A percentile compares a stretch with the other conserved stretches of the same genome.
phyloP scores from a whole-genome alignment of 2,329 filamentous ascomycete genomes.

The Apiospora arundinis region DNA sequence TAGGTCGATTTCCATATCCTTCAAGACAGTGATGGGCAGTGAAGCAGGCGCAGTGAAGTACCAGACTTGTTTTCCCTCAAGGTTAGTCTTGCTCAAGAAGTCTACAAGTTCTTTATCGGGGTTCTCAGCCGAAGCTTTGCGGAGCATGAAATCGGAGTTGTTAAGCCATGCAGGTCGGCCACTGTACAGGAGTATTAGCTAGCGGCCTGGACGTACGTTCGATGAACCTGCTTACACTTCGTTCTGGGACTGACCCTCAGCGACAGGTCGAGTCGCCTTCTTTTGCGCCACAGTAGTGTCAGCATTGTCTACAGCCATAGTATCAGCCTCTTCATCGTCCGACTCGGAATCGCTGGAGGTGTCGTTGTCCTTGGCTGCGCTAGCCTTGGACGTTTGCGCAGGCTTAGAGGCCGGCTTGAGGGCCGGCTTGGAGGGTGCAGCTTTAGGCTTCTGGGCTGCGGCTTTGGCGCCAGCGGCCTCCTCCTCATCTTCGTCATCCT shows the following conservation, averaged over 20 bases:
- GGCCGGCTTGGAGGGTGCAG: neutral
- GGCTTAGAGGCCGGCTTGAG: conserved; percentile 23
- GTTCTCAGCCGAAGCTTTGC: conserved; percentile 52
- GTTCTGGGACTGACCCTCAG: conserved; percentile 31
- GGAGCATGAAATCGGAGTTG: conserved; percentile 59
- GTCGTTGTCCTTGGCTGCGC: conserved; percentile 20
- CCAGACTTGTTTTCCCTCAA: conserved; percentile 78
- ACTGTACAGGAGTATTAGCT: conserved; percentile 28
- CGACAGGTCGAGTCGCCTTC: conserved; percentile 4
- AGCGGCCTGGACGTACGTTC: too few relatives aligned
- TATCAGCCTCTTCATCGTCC: conserved; percentile 22
- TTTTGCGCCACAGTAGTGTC: conserved; percentile 26
- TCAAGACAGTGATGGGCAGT: conserved; percentile 70
- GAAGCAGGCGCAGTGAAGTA: conserved; percentile 77
- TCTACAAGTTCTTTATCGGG: conserved; percentile 55
- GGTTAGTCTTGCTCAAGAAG: conserved; percentile 63
- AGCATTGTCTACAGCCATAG: conserved; percentile 29
- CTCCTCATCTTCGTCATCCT: conserved; percentile 45
- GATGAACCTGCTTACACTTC: conserved; percentile 28
- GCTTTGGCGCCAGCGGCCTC: conserved; percentile 5
- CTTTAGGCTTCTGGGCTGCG: neutral
- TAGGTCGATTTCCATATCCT: conserved; percentile 66
- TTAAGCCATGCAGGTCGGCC: conserved; percentile 49
- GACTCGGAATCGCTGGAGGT: conserved; percentile 22
- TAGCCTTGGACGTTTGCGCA: conserved; percentile 20